Evolutionary conservation across 371 early-diverging fungal genomes (phyloP).

Genomic region (Massospora cicadina): DNA sequence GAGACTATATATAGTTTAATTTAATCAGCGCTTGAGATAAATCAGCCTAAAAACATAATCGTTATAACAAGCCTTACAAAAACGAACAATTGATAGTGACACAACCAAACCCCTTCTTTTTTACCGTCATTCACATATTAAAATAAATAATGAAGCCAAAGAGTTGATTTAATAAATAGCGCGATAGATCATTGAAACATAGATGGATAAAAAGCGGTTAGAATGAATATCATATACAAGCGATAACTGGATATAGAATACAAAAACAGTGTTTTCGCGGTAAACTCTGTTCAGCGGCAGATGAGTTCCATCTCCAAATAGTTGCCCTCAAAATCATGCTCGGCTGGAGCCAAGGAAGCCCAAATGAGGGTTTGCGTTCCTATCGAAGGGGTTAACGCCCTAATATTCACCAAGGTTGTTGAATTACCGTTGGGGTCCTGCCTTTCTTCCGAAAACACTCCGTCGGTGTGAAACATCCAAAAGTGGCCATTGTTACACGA

Average conservation of each 20-base stretch:
- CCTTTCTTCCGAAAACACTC: constrained; percentile 36
- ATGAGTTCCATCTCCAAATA: constrained; percentile 6
- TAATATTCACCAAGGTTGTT: no score
- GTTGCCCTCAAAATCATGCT: constrained; percentile 20
- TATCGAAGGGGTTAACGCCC: neutral
- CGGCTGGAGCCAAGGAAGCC: constrained; percentile 29
- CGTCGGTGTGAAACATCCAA: constrained; percentile 91
- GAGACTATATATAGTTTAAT: no score
- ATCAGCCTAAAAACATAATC: no score
- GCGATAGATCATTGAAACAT: neutral
- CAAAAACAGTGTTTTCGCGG: neutral
- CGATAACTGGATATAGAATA: neutral
- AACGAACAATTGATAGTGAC: no score
- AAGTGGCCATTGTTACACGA: constrained; percentile 93
- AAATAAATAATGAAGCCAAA: no score
- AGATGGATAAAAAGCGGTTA: neutral
- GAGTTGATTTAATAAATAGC: neutral
- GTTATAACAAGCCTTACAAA: no score
- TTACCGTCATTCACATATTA: no score
- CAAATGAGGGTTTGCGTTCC: constrained; percentile 19
- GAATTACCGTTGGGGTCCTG: constrained; percentile 22
- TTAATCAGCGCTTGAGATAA: no score
- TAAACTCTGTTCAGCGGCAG: neutral
- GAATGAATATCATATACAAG: neutral
- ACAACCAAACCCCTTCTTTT: no score